These are phyloP conservation scores for Ophiostoma sp. DNA, from an alignment of 2,329 filamentous ascomycete genomes.

Conservation along the genomic window DNA sequence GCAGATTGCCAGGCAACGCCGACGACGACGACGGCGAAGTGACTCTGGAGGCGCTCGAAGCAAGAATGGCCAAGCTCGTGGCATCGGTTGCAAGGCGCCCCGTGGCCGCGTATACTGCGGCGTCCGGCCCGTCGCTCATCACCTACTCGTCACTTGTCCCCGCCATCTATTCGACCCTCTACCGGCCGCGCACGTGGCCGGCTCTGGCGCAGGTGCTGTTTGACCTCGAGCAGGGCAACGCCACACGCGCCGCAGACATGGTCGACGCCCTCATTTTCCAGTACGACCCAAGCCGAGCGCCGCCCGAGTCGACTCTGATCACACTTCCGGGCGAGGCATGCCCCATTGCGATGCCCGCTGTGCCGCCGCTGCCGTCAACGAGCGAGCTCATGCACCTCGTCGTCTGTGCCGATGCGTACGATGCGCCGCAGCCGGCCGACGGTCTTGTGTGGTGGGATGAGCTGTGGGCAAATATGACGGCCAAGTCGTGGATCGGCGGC, in stretches of 20 bases:
- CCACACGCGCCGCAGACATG: neutral
- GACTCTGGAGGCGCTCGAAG: neutral
- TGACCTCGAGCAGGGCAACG: slow-evolving; percentile 32
- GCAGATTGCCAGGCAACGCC: too few species aligned
- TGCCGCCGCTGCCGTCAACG: neutral
- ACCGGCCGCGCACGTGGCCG: slow-evolving; percentile 42
- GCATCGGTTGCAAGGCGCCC: neutral
- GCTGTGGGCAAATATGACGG: slow-evolving; percentile 45
- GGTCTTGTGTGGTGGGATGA: slow-evolving; percentile 43
- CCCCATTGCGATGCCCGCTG: neutral
- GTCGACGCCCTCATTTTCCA: neutral
- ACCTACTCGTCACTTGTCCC: slow-evolving; percentile 42
- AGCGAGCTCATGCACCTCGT: neutral
- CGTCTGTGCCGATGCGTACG: slow-evolving; percentile 32
- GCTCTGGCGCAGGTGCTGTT: slow-evolving; percentile 38
- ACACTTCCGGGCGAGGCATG: neutral
- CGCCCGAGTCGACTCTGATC: neutral
- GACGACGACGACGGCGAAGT: neutral
- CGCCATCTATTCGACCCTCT: slow-evolving; percentile 40
- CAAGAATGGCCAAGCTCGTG: neutral
- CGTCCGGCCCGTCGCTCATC: slow-evolving; percentile 33
- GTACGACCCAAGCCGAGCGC: neutral
- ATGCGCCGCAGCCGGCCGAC: slow-evolving; percentile 37
- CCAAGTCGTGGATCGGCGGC: slow-evolving; percentile 42
- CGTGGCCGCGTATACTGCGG: neutral